Evolutionary conservation across 208 protist genomes (phyloP), one percentile per base, ranked within the genome.

Genomic region (Trypanosoma platydactyli): DNA sequence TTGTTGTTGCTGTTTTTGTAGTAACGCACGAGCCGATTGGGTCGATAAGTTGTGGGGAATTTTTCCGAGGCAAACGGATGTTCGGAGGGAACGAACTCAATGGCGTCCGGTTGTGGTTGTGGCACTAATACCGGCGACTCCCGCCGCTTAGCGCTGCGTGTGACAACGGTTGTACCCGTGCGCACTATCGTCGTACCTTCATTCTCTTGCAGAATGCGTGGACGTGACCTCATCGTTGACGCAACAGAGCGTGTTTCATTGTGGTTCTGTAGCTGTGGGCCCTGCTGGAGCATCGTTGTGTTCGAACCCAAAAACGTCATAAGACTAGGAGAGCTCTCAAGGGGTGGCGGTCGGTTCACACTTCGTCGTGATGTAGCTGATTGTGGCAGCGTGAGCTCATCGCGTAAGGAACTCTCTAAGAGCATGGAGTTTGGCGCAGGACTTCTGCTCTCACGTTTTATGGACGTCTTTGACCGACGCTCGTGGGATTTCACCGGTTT

Each of bases 121-220:
- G 59, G 59, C 33, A 70, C 20, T 24, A 64, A 45, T 81, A 87
- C 46, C 15, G 50, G 59, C 24, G 58, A 62, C 25, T 65, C 68
- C 12, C 44, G 38, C n/a, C 50, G 48, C 49, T 67, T 60, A 33
- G 30, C 68, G 30, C 56, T 64, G 15, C 68, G 51, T 24, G 68
- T 73, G n/a, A 88, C 71, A 13, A 90, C 84, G 16, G 83, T 92
- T 20, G 89, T 91, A 33, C 71, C 86, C 6, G 80, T 77, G 49
- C 84, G 77, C 70, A 91, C 77, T 12, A 64, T 76, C 0, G 71
- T 60, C 29, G 70, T 67, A 40, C 84, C 76, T 18, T 68, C 33
- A 41, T 46, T 57, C n/a, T 65, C 76, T 57, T 79, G 86, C 25
- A 62, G 68, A 35, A 87, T 89, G 40, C 79, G 77, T 63, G 81